Evolutionary conservation across 257 asterid genomes (phyloP).

Genomic region (Solanum arcanum): DNA sequence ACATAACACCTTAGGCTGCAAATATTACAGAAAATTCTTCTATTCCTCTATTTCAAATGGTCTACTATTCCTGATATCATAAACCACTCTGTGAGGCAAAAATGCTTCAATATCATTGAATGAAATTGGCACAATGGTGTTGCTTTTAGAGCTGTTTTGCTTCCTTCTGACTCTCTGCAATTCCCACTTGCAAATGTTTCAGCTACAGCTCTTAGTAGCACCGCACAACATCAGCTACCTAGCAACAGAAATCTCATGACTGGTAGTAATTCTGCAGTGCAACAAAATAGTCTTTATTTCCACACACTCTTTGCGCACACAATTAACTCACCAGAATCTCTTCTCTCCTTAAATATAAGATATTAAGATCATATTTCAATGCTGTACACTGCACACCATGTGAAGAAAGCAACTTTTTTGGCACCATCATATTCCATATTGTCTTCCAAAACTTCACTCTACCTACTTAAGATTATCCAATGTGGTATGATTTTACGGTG

Average conservation of each 20-base stretch:
- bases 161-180: background rate
- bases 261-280: background rate
- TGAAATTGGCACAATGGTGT: background rate
- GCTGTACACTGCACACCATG: background rate
- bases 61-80: background rate
- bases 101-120: background rate
- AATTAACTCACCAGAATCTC: background rate
- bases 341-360: background rate
- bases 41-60: background rate
- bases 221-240: background rate
- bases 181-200: background rate
- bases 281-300: background rate
- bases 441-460: background rate
- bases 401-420: background rate
- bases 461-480: background rate
- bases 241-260: background rate
- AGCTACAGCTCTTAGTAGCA: background rate
- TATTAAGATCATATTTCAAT: background rate
- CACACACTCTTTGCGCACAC: background rate
- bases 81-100: background rate
- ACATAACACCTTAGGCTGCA: background rate
- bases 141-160: background rate
- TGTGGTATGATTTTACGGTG: background rate
- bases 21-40: background rate
- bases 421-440: background rate